Base-by-base conservation (phyloP, 805 yeast genomes). In the Trichomonascus vanleenenianus region DNA sequence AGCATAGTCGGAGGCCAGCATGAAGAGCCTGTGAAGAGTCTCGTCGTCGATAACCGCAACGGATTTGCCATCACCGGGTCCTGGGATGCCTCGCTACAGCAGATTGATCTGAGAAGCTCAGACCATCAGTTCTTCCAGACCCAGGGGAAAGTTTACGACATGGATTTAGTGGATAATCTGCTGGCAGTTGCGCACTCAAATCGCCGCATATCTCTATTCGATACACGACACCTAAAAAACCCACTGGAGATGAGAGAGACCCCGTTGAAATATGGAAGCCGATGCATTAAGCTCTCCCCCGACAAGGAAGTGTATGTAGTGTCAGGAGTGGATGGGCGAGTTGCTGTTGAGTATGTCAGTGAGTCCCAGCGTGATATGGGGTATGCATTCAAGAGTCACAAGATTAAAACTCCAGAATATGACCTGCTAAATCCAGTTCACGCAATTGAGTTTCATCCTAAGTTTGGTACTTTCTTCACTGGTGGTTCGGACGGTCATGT, bases 341-440 rank as follows among this genome's bases (percentile, higher is more conserved):
- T 83, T 1, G 79, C 88, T 0, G 75, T 86, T 22, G 91, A 85
- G 50, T 80, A 71, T 54, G 75, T 81, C 44, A 76, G 79, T 45
- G 73, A 76, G 3, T 61, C 71, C 2, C 56, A 57, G 3, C 73
- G 65, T 43, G 52, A 61, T 1, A 64, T 68, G 46, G 74, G 78
- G 45, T 88, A 81, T 60, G 91, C 95, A 0, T 87, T 87, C 69
- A 79, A 86, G 56, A 82, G 95, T 50, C 96, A 87, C 61, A 64
- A 95, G 30, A 50, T 49, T 6, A 52, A 46, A 11, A 38, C 38
- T 3, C 31, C 39, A n/a, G 76, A 70, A 37, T 65, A 67, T 7
- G 85, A 78, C 47, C 61, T 73, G 32, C 81, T 75, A 10, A 68
- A 65, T 41, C 78, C 81, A 1, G 77, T 77, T 6, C 76, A 77